Conservation (phyloP, 441 rosid species). For the Omphalea diandra region DNA sequence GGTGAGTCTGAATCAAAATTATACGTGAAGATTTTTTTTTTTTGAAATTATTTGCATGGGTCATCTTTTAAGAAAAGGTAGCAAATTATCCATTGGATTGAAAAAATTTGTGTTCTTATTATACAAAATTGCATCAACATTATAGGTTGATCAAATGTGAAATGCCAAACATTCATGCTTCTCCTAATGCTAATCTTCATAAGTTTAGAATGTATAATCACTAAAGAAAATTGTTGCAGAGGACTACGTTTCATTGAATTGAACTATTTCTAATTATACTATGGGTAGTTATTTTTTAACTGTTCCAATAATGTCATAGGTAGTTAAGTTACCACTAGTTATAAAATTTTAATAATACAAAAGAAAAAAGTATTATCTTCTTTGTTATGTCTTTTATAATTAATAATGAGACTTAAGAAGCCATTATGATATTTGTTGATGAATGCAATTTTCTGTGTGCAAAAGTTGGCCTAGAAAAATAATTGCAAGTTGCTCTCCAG, state of each 20-base stretch:
- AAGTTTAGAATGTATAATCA: neutral
- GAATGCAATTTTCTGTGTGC: constrained; percentile 37
- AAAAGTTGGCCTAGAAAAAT: constrained; percentile 37
- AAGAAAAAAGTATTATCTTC: no score
- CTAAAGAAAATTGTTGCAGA: neutral
- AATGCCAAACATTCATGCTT: neutral
- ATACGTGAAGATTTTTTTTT: neutral
- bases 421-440: neutral
- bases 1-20: constrained; percentile 33
- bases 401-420: no score
- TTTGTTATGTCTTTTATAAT: no score
- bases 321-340: no score
- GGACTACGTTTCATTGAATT: no score
- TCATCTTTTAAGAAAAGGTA: neutral
- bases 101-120: neutral
- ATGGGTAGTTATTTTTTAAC: no score
- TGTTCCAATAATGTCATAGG: no score
- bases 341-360: no score
- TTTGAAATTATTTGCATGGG: neutral
- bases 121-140: neutral
- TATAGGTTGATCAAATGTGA: neutral
- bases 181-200: neutral
- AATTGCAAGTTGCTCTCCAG: constrained; percentile 38
- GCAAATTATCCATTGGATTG: neutral
- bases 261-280: no score